Conservation (phyloP, 805 yeast species). For the Candida ipomoeae region DNA sequence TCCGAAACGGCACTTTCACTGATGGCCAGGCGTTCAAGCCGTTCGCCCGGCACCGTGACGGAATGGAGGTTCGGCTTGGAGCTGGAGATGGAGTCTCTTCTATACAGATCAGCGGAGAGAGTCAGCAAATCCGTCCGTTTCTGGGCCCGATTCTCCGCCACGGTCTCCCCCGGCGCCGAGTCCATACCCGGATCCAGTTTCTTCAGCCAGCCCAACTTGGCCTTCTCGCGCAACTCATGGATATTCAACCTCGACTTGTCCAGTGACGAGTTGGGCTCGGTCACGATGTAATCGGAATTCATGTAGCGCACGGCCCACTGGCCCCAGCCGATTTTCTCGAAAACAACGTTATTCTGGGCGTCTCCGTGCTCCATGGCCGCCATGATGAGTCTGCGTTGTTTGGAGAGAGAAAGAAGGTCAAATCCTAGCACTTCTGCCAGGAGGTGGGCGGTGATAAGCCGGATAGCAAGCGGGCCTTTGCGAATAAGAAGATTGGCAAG, state of each 20-base stretch:
- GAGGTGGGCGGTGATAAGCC: constrained; percentile 80
- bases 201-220: constrained; percentile 41
- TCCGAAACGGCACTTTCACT: constrained; percentile 26
- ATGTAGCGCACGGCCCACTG: constrained; percentile 81
- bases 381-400: constrained; percentile 87
- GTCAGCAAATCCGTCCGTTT: constrained; percentile 8
- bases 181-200: constrained; percentile 11
- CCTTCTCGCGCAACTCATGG: constrained; percentile 32
- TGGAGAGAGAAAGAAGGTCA: constrained; percentile 74
- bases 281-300: constrained; percentile 43
- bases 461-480: constrained; percentile 86
- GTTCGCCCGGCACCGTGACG: constrained; percentile 42
- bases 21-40: constrained; percentile 5
- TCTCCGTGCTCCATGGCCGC: constrained; percentile 79
- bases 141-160: too few species aligned
- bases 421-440: constrained; percentile 73
- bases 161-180: too few species aligned
- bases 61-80: constrained; percentile 42
- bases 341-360: constrained; percentile 55
- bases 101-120: constrained; percentile 5
- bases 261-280: constrained; percentile 24
- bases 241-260: constrained; percentile 28
- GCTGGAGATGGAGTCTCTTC: constrained; percentile 53
- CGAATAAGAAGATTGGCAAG: constrained; percentile 62
- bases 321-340: constrained; percentile 97